Evolutionary conservation across 2,329 filamentous ascomycete species (phyloP).

Genomic region (Aureobasidium lini): DNA sequence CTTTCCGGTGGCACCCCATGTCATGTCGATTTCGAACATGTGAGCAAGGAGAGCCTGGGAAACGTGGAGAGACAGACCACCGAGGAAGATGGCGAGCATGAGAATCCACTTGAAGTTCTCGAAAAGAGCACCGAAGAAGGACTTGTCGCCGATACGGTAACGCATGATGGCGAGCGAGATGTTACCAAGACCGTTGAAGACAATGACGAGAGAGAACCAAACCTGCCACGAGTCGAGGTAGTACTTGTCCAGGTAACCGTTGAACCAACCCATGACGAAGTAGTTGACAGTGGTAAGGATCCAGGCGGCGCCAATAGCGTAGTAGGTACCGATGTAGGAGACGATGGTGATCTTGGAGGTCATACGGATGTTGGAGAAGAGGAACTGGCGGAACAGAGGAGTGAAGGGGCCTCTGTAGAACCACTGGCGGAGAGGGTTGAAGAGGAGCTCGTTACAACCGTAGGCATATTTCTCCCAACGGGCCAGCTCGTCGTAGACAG

Average conservation of each 20-base stretch:
- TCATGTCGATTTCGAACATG: constrained; percentile 81
- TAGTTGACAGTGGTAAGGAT: constrained; percentile 63
- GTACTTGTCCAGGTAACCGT: constrained; percentile 58
- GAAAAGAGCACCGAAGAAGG: constrained; percentile 42
- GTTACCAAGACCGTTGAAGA: constrained; percentile 58
- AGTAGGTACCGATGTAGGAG: constrained; percentile 62
- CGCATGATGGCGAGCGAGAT: constrained; percentile 54
- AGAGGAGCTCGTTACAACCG: constrained; percentile 63
- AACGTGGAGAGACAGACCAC: constrained; percentile 72
- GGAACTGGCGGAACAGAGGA: constrained; percentile 53
- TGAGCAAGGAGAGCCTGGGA: constrained; percentile 72
- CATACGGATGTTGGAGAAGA: constrained; percentile 54
- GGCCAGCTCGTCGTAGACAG: constrained; percentile 63
- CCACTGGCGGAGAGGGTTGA: constrained; percentile 60
- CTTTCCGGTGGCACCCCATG: constrained; percentile 77
- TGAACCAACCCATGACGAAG: constrained; percentile 64
- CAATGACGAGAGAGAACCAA: constrained; percentile 54
- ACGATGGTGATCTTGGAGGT: constrained; percentile 65
- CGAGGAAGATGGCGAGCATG: constrained; percentile 68
- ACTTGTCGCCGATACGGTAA: constrained; percentile 51
- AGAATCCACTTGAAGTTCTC: constrained; percentile 58
- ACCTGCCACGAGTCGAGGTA: constrained; percentile 62
- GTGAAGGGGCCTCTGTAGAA: constrained; percentile 56
- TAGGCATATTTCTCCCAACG: constrained; percentile 70
- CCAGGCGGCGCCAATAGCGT: constrained; percentile 61